A percentile compares a stretch with the other conserved stretches of the same genome.
phyloP scores from a whole-genome alignment of 2,329 filamentous ascomycete genomes.

The Fusarium brachygibbosum region DNA sequence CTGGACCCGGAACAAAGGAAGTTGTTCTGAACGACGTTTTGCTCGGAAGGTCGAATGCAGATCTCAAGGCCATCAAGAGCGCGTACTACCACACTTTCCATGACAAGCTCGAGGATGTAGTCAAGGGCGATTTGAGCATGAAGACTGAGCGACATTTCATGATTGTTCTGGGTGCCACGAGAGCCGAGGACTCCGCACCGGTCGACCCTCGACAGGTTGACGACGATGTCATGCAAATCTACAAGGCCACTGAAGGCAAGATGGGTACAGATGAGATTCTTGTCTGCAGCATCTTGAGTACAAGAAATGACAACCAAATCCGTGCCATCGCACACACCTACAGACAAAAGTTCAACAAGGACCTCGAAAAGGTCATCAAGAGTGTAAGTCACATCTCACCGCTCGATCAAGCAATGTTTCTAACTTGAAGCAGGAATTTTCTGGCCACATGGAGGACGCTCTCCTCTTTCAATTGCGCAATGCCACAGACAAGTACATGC shows the following conservation, averaged over 20 bases:
- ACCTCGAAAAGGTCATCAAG: conserved; percentile 80
- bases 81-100: conserved; percentile 78
- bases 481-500: conserved; percentile 84
- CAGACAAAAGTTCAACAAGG: conserved; percentile 76
- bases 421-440: conserved; percentile 73
- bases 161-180: conserved; percentile 80
- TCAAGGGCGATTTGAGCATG: conserved; percentile 83
- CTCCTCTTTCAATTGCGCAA: conserved; percentile 83
- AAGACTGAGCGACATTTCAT: conserved; percentile 90
- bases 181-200: conserved; percentile 82
- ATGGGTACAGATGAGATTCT: conserved; percentile 79
- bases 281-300: conserved; percentile 83
- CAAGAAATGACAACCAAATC: conserved; percentile 84
- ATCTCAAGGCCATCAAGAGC: conserved; percentile 86
- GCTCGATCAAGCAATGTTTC: neutral
- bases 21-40: conserved; percentile 87
- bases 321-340: conserved; percentile 84
- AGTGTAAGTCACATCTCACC: conserved; percentile 62
- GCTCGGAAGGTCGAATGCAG: conserved; percentile 85
- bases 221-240: conserved; percentile 80
- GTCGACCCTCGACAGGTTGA: conserved; percentile 81
- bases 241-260: conserved; percentile 81
- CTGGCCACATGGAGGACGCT: conserved; percentile 91
- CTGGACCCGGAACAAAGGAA: conserved; percentile 89
- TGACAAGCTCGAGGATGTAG: conserved; percentile 75